Evolutionary conservation across 1,139 yeast genomes (phyloP).

Genomic region (Yamadazyma mexicana): DNA sequence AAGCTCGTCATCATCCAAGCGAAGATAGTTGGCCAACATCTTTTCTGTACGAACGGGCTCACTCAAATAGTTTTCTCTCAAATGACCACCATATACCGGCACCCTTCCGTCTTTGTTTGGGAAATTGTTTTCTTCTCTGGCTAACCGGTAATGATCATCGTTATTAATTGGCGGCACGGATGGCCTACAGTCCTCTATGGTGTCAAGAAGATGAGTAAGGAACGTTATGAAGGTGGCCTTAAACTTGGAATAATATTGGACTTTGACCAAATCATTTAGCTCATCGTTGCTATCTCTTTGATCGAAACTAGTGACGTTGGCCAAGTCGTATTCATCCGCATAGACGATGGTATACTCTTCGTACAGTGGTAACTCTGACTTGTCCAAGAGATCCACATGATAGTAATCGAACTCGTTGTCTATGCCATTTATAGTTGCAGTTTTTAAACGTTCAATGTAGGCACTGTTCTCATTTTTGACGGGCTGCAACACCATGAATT

Average conservation of each 20-base stretch:
- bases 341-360: constrained; percentile 5
- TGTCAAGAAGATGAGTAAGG: constrained; percentile 19
- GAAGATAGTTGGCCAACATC: constrained; percentile 21
- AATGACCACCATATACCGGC: constrained; percentile 36
- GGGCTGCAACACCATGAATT: constrained; percentile 6
- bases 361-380: background rate
- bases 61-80: constrained; percentile 29
- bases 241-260: constrained; percentile 21
- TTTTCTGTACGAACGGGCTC: constrained; percentile 32
- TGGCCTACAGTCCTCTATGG: constrained; percentile 25
- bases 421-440: background rate
- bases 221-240: constrained; percentile 17
- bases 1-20: constrained; percentile 22
- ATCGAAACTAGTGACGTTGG: background rate
- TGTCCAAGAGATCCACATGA: background rate
- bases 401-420: background rate
- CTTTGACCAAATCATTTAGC: constrained; percentile 11
- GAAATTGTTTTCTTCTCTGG: constrained; percentile 19
- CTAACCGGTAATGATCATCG: constrained; percentile 26
- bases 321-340: constrained; percentile 21
- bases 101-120: constrained; percentile 27
- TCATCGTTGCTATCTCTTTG: constrained; percentile 6
- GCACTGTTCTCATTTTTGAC: constrained; percentile 1
- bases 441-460: constrained; percentile 3
- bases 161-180: constrained; percentile 23